These are phyloP conservation scores for Cercis canadensis DNA, from an alignment of 306 rosid genomes.

Conservation along the genomic window DNA sequence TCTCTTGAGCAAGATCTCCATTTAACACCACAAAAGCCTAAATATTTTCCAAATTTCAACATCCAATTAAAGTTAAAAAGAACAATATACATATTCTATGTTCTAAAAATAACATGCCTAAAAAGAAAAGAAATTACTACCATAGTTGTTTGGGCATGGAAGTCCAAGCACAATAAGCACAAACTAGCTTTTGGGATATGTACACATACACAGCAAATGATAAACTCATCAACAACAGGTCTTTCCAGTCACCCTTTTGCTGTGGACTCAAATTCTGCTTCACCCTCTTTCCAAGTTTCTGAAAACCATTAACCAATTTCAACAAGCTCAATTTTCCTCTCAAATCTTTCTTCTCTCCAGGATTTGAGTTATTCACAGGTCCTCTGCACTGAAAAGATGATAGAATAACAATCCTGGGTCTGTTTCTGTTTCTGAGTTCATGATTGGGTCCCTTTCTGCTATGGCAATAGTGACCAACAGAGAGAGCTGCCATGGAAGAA, in stretches of 20 bases:
- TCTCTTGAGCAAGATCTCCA: too few relatives aligned
- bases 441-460: conserved; percentile 7
- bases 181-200: conserved; percentile 71
- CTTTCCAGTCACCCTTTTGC: conserved; percentile 89
- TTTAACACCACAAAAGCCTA: too few relatives aligned
- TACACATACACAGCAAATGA: conserved; percentile 92
- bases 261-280: conserved; percentile 71
- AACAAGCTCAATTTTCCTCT: conserved; percentile 29
- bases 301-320: conserved; percentile 42
- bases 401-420: conserved; percentile 34
- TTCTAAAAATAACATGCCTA: not conserved
- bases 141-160: conserved; percentile 58
- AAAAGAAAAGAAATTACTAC: conserved; percentile 38
- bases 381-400: conserved; percentile 46
- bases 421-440: conserved; percentile 34
- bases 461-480: conserved; percentile 32
- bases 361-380: conserved; percentile 38
- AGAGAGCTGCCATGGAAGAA: conserved; percentile 57
- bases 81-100: not conserved
- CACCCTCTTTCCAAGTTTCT: conserved; percentile 53
- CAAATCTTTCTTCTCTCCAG: conserved; percentile 37
- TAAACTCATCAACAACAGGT: conserved; percentile 75
- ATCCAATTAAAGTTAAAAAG: too few relatives aligned
- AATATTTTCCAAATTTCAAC: too few relatives aligned
- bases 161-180: conserved; percentile 78